Base-by-base conservation (phyloP, 768 basidiomycete species). In the Sarcomyxa edulis region DNA sequence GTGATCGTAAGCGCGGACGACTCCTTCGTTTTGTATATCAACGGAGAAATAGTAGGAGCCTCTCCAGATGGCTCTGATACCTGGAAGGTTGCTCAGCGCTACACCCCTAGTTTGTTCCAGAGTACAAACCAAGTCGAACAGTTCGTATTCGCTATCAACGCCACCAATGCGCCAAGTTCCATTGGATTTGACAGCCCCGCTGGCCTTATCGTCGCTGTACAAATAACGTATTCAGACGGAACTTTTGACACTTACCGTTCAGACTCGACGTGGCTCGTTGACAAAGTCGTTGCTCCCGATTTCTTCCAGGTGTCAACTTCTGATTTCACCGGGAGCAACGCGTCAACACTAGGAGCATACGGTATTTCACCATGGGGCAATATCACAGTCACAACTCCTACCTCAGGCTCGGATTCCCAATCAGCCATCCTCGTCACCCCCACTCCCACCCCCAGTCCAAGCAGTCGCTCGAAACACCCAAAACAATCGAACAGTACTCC, bases 131-230 rank as follows among this genome's bases (percentile, higher is more conserved):
- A n/a, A n/a, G n/a, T n/a, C n/a, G n/a, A n/a, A n/a, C n/a, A n/a
- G n/a, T n/a, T n/a, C n/a, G 41, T 55, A 7, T 60, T 63, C 19
- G 59, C 58, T 3, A 36, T 61, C 16, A 46, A 46, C 11, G 61
- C 51, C 4, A 59, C 53, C 12, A 61, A 61, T 33, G 56, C 54
- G 20, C n/a, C n/a, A n/a, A n/a, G n/a, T n/a, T n/a, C n/a, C n/a
- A n/a, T n/a, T n/a, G n/a, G n/a, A n/a, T n/a, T n/a, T n/a, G 35
- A 38, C 11, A 37, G 47, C 5, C 52, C 59, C 7, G 61, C 59
- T 3, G 59, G 55, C 18, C 35, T 61, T 5, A 40, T 61, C 12
- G 37, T 42, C 4, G 37, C 48, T 7, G 51, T 55, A 4, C 42
- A 45, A 12, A 39, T 59, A 19, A 35, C 46, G 9, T 59, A 49